These are phyloP conservation scores for Malania oleifera DNA, from an alignment of 164 flowering plant species.

Conservation along the genomic window DNA sequence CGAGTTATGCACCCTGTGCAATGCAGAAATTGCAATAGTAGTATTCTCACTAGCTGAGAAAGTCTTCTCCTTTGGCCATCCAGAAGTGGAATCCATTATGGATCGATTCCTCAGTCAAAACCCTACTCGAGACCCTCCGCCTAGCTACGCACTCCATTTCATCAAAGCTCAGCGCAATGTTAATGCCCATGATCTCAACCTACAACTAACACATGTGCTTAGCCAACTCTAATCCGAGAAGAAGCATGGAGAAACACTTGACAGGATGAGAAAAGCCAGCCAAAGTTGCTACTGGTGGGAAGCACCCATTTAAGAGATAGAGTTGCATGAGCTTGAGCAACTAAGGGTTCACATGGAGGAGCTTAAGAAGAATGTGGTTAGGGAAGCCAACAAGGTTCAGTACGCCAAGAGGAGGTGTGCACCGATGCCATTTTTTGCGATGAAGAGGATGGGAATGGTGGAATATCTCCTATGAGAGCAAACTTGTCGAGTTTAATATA, in stretches of 20 bases:
- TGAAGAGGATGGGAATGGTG: no score
- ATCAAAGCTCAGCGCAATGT: conserved; percentile 25
- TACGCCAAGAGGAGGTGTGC: no score
- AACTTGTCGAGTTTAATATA: no score
- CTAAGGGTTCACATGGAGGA: conserved; percentile 35
- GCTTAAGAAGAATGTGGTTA: conserved; percentile 27
- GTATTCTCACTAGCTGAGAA: conserved; percentile 72
- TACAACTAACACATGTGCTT: conserved; percentile 30
- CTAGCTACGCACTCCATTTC: neutral
- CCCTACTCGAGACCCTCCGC: neutral
- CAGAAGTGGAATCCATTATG: conserved; percentile 40
- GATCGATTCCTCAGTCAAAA: conserved; percentile 28
- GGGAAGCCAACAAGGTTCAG: conserved; percentile 18
- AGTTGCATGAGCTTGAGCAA: conserved; percentile 30
- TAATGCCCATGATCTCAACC: conserved; percentile 35
- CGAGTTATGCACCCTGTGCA: conserved; percentile 71
- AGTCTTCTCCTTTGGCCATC: conserved; percentile 69
- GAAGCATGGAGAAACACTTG: conserved; percentile 30
- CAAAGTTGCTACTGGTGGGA: conserved; percentile 57
- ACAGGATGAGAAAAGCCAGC: conserved; percentile 13
- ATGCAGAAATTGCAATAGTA: conserved; percentile 46
- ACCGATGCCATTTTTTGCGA: no score
- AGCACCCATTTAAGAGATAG: conserved; percentile 37
- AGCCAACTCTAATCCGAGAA: conserved; percentile 46
- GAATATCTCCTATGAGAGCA: no score